Evolutionary conservation across 2,329 filamentous ascomycete genomes (phyloP).

Genomic region (Xylaria arbuscula): DNA sequence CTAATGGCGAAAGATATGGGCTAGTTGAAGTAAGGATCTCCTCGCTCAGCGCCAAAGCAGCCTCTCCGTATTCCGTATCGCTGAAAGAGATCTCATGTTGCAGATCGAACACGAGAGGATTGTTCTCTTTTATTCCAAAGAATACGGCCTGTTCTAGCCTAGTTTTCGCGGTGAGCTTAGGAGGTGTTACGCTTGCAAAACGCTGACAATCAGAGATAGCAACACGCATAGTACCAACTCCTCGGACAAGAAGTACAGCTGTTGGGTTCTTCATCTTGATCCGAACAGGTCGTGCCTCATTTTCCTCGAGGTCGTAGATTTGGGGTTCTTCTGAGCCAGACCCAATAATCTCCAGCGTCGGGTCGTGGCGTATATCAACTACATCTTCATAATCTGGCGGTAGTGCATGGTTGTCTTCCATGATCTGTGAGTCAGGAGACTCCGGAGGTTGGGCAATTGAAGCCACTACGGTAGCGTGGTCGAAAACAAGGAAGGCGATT

Average conservation of each 20-base stretch:
- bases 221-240: constrained; percentile 70
- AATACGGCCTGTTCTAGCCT: constrained; percentile 96
- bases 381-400: constrained; percentile 84
- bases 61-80: constrained; percentile 76
- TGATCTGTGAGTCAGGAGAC: constrained; percentile 80
- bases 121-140: constrained; percentile 83
- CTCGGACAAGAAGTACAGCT: constrained; percentile 70
- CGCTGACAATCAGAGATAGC: constrained; percentile 68
- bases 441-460: constrained; percentile 76
- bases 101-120: constrained; percentile 85
- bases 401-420: constrained; percentile 71
- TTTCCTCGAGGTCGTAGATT: constrained; percentile 50
- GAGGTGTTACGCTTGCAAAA: constrained; percentile 68
- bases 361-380: constrained; percentile 78
- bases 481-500: constrained; percentile 84
- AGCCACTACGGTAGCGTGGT: constrained; percentile 79
- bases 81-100: constrained; percentile 74
- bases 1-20: constrained; percentile 76
- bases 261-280: constrained; percentile 71
- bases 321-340: constrained; percentile 72
- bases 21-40: constrained; percentile 85
- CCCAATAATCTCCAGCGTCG: constrained; percentile 71
- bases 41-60: constrained; percentile 80
- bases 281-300: constrained; percentile 63
- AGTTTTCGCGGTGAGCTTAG: constrained; percentile 80